Conservation (phyloP, 2,329 filamentous ascomycete species). For the Sodiomyces alkalinus region DNA sequence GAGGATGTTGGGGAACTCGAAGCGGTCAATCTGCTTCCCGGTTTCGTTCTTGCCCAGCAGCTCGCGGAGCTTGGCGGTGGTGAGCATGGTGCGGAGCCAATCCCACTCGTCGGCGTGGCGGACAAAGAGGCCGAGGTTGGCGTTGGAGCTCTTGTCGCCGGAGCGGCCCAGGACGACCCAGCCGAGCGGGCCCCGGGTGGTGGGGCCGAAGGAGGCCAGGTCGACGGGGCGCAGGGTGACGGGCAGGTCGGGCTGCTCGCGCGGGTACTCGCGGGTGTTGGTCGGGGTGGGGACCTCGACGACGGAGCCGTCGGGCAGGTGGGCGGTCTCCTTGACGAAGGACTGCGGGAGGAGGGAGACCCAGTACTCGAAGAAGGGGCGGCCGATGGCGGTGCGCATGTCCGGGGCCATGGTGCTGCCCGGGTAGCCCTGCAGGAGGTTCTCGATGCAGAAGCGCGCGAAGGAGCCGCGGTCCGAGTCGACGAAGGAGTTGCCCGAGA, state of each 20-base stretch:
- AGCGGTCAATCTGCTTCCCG: constrained; percentile 21
- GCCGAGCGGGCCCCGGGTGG: background rate
- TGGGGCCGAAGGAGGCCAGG: background rate
- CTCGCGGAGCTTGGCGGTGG: background rate
- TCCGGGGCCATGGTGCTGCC: constrained; percentile 20
- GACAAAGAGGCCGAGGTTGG: constrained; percentile 3
- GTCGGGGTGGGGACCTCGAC: constrained; percentile 2
- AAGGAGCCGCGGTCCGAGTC: constrained; percentile 14
- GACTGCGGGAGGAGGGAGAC: constrained; percentile 12
- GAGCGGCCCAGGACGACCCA: constrained; percentile 1
- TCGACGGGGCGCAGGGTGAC: background rate
- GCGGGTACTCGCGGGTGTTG: background rate
- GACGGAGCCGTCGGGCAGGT: constrained; percentile 9
- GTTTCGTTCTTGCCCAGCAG: constrained; percentile 14
- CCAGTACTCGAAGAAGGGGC: constrained; percentile 6
- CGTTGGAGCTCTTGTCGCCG: constrained; percentile 2
- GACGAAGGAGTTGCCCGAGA: constrained; percentile 13
- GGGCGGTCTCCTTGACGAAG: constrained; percentile 9
- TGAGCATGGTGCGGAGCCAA: constrained; percentile 1
- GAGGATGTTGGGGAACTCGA: constrained; percentile 27
- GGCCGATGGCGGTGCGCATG: constrained; percentile 16
- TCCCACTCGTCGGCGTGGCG: constrained; percentile 1
- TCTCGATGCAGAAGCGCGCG: constrained; percentile 18
- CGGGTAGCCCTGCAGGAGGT: constrained; percentile 23
- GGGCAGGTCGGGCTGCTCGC: background rate